Conservation (phyloP, 352 stramenopile species). For the Aphanomyces invadans region DNA sequence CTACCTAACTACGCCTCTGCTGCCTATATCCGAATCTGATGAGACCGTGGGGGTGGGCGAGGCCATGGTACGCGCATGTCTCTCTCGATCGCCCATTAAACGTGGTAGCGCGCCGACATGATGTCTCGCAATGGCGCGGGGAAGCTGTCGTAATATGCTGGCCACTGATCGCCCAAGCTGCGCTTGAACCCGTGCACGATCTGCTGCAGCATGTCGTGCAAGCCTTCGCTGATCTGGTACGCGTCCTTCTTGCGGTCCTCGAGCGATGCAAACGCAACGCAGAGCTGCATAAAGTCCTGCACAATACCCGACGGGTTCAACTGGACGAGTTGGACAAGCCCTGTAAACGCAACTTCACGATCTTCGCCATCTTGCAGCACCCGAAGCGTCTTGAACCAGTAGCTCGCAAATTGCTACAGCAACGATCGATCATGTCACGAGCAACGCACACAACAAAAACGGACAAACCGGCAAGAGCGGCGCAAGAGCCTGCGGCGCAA, state of each 20-base stretch:
- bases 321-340: slow-evolving; percentile 88
- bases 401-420: slow-evolving; percentile 72
- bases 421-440: too few relatives aligned
- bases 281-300: slow-evolving; percentile 87
- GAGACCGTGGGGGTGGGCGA: neutral
- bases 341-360: slow-evolving; percentile 86
- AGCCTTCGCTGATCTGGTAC: slow-evolving; percentile 62
- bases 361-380: slow-evolving; percentile 77
- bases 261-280: slow-evolving; percentile 77
- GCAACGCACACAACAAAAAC: too few relatives aligned
- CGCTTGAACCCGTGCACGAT: slow-evolving; percentile 86
- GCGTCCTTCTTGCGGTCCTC: slow-evolving; percentile 35
- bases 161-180: slow-evolving; percentile 80
- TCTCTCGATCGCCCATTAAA: slow-evolving; percentile 35
- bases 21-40: slow-evolving; percentile 23
- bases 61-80: slow-evolving; percentile 27
- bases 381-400: slow-evolving; percentile 80
- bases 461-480: slow-evolving; percentile 39
- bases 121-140: slow-evolving; percentile 73
- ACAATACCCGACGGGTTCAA: slow-evolving; percentile 84
- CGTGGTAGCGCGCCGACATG: slow-evolving; percentile 70
- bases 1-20: slow-evolving; percentile 3
- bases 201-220: slow-evolving; percentile 82
- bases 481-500: slow-evolving; percentile 74
- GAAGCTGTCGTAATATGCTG: slow-evolving; percentile 79